Evolutionary conservation across 1,139 yeast species (phyloP), one percentile per base, ranked within the genome.

Genomic region (Suhomyces coccinellae): DNA sequence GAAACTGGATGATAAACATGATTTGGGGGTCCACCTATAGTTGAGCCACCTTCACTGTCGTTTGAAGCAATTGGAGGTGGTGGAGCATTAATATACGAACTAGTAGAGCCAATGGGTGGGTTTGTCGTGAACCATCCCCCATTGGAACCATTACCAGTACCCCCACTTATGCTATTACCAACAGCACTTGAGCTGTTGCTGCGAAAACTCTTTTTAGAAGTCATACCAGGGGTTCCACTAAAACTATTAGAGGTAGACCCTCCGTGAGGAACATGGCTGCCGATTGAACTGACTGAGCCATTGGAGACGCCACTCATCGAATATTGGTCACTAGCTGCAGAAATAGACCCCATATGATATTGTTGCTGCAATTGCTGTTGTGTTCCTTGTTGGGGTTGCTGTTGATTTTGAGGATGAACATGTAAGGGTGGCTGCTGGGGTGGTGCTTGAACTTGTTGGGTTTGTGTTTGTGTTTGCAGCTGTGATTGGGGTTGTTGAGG

Each of bases 81-180:
- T 15, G 44, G 40, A 12, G 39, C 43, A 29, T 32, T 43, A 14
- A 41, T 33, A 17, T 39, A 46, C 4, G 41, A 29, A 17, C 45
- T 47, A 14, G 39, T 28, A 8, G 45, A 29, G 12, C 28, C 29
- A 17, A 34, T 24, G 4, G 47, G 50, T 2, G 44, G 45, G n/a
- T 40, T 44, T n/a, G 48, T 45, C 10, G 45, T 41, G 27, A 44
- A 47, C 48, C 52, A 46, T 22, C 48, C 43, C 14, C 41, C 40
- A 30, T 41, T 39, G 15, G 48, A 33, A 7, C 40, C 33, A 33
- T 40, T 41, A 9, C 36, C 42, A 11, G 28, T 20, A 6, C 34
- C 4, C 11, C 44, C 43, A 22, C 43, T 27, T n/a, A 41, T 33
- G 28, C 41, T 44, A n/a, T 30, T 44, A 12, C 32, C 27, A 13